phyloP scores from a whole-genome alignment of 1,139 yeast genomes.

The Nakaseomyces delphensis region DNA sequence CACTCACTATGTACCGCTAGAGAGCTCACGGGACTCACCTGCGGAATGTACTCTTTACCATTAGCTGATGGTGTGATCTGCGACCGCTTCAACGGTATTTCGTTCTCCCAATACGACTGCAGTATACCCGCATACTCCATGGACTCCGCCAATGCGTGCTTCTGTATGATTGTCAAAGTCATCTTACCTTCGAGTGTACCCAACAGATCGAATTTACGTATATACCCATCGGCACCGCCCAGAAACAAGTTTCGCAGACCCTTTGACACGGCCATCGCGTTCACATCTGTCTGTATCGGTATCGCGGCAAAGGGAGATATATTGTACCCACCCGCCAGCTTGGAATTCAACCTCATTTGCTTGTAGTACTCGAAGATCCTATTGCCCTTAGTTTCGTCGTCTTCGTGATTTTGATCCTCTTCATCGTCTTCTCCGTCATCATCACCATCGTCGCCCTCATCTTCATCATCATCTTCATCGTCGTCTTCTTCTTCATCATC shows the following conservation, averaged over 20 bases:
- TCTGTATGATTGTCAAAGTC: slow-evolving; percentile 84
- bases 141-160: slow-evolving; percentile 80
- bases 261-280: slow-evolving; percentile 66
- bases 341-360: slow-evolving; percentile 38
- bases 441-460: slow-evolving; percentile 12
- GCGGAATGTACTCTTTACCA: slow-evolving; percentile 51
- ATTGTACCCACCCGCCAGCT: slow-evolving; percentile 43
- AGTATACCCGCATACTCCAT: slow-evolving; percentile 78
- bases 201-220: slow-evolving; percentile 78
- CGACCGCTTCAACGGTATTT: slow-evolving; percentile 58
- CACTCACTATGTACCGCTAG: slow-evolving; percentile 78
- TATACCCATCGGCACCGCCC: slow-evolving; percentile 95
- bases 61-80: slow-evolving; percentile 33
- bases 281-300: slow-evolving; percentile 62
- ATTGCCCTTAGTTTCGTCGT: slow-evolving; percentile 12
- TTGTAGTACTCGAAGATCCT: slow-evolving; percentile 34
- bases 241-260: slow-evolving; percentile 86
- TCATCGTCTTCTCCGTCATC: not conserved
- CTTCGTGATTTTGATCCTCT: slow-evolving; percentile 14
- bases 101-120: slow-evolving; percentile 90
- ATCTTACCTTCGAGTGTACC: slow-evolving; percentile 84
- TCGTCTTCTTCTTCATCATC: slow-evolving; percentile 24
- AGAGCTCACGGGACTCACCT: slow-evolving; percentile 76
- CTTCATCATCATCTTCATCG: slow-evolving; percentile 28
- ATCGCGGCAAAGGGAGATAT: slow-evolving; percentile 64